Conservation (phyloP, 768 basidiomycete genomes). For the Kwoniella shandongensis region DNA sequence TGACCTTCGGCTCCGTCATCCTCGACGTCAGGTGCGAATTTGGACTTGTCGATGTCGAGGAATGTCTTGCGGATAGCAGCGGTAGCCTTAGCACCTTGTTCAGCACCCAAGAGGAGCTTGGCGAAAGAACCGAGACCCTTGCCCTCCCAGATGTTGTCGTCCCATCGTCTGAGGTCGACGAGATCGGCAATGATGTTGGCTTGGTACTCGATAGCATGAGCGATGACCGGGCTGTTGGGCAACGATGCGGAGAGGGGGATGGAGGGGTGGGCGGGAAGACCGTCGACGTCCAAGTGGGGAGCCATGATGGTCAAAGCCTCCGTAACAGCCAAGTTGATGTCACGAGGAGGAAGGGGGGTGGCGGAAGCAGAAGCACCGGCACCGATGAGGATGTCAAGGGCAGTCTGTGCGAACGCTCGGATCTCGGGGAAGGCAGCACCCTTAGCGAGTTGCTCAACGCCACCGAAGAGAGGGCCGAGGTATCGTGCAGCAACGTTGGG, state of each 20-base stretch:
- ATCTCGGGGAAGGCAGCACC: constrained; percentile 96
- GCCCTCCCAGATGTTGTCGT: constrained; percentile 51
- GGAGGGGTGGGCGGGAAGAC: constrained; percentile 56
- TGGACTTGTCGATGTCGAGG: constrained; percentile 72
- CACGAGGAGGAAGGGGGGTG: constrained; percentile 68
- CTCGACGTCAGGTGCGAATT: constrained; percentile 58
- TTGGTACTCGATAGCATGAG: constrained; percentile 67
- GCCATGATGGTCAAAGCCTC: constrained; percentile 63
- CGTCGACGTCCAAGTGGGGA: constrained; percentile 61
- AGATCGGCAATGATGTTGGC: constrained; percentile 76
- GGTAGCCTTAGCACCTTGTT: constrained; percentile 48
- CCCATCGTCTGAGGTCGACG: constrained; percentile 57
- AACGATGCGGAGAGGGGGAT: constrained; percentile 60
- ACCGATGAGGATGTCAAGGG: constrained; percentile 73
- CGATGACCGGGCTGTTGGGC: constrained; percentile 61
- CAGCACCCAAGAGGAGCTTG: constrained; percentile 62
- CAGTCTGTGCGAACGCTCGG: constrained; percentile 84
- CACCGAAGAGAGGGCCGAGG: constrained; percentile 80
- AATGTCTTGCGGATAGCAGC: constrained; percentile 68
- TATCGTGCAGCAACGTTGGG: constrained; percentile 85
- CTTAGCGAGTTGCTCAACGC: constrained; percentile 83
- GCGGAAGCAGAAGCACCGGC: constrained; percentile 78
- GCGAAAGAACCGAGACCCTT: constrained; percentile 73
- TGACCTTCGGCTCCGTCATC: constrained; percentile 72
- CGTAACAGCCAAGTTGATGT: constrained; percentile 65